Evolutionary conservation across 1,139 yeast species (phyloP).

Genomic region (Debaryomycetaceae sp.): DNA sequence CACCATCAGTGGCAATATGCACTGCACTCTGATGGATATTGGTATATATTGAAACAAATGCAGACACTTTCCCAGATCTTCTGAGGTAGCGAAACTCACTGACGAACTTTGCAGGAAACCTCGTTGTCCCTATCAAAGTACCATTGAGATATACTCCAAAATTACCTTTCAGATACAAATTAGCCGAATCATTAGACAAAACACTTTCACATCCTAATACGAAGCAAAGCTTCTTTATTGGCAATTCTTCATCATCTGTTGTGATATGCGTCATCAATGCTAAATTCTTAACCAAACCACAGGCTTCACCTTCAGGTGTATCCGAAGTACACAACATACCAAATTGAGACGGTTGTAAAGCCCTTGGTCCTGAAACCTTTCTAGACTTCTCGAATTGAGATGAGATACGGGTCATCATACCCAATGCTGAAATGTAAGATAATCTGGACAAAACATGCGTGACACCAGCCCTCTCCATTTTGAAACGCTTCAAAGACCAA

Average conservation of each 20-base stretch:
- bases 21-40: constrained; percentile 89
- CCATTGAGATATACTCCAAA: constrained; percentile 90
- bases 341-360: constrained; percentile 96
- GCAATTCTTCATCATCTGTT: constrained; percentile 95
- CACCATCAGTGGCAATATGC: constrained; percentile 98
- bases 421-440: constrained; percentile 90
- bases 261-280: constrained; percentile 99
- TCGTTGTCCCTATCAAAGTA: constrained; percentile 85
- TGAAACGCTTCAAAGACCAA: constrained; percentile 97
- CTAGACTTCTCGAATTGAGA: constrained; percentile 97
- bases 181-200: constrained; percentile 75
- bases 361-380: constrained; percentile 98
- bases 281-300: constrained; percentile 95
- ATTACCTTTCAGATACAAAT: constrained; percentile 71
- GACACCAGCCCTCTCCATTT: constrained; percentile 99
- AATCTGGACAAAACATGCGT: constrained; percentile 92
- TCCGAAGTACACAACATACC: constrained; percentile 99
- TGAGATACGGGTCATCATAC: constrained; percentile 99
- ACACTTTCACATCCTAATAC: constrained; percentile 89
- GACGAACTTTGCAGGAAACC: constrained; percentile 82
- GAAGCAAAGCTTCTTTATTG: constrained; percentile 72
- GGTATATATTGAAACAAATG: constrained; percentile 85
- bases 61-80: constrained; percentile 83
- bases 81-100: constrained; percentile 73
- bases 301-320: constrained; percentile 99